Base-by-base conservation (phyloP, 306 rosid species). In the Prunus salicina region DNA sequence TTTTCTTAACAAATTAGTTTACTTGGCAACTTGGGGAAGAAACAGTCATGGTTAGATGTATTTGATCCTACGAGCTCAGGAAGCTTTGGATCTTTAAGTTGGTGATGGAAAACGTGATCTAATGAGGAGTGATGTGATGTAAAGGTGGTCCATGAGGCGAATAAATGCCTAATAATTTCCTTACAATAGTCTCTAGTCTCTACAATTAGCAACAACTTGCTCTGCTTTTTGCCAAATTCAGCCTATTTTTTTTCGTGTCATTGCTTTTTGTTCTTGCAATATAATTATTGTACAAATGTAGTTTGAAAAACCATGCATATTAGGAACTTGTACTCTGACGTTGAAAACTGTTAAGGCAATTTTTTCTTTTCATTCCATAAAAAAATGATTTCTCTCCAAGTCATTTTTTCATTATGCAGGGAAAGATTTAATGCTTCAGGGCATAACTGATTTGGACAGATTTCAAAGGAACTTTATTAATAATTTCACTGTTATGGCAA, bases 401-500 rank as follows among this genome's bases (percentile, higher is more conserved):
- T 67, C 69, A 15, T 24, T 74, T 68, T 18, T 77, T 38, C 51
- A n/a, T 45, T 46, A 14, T 6, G 38, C 47, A 53, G 52, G 67
- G 14, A 62, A 61, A 57, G 3, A n/a, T 6, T 49, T 64, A 19
- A 47, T 67, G 53, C 57, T 41, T 43, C 67, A 18, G 38, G 43
- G 64, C 45, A 30, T 64, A 75, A 12, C 16, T 51, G 19, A 71
- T 38, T 12, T 15, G 76, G 72, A 51, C 11, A 77, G 80, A 56
- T 68, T 67, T 57, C 14, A 56, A 56, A 25, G 30, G 65, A 22
- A 55, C 27, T 16, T 22, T 43, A 2, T 8, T 20, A 52, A 38
- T 24, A 76, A 28, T 45, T 32, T 43, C 56, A 56, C 58, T 1
- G 28, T 45, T 25, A 52, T 12, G 47, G 43, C 27, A 12, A 8